Conservation (phyloP, 75 land plant species). For the Pinus albicaulis region DNA sequence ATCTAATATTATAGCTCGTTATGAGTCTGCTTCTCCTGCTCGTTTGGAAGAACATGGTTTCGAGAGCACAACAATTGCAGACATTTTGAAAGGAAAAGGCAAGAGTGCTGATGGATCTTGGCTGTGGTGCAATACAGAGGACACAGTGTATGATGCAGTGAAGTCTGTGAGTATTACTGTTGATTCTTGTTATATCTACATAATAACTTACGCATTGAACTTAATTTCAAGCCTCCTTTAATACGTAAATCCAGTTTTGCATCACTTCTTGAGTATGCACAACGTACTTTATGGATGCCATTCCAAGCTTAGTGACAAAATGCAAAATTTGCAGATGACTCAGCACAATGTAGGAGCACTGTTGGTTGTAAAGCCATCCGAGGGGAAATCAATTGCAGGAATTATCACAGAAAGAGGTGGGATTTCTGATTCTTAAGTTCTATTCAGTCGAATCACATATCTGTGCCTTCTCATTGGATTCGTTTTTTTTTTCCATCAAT, state of each 20-base stretch:
- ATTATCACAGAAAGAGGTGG: conserved; percentile 97
- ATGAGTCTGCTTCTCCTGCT: conserved; percentile 43
- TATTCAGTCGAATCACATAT: neutral
- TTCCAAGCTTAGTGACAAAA: neutral
- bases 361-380: conserved; percentile 92
- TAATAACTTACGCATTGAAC: neutral
- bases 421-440: neutral
- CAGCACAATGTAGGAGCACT: conserved; percentile 97
- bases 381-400: conserved; percentile 74
- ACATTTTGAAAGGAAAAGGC: conserved; percentile 84
- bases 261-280: neutral
- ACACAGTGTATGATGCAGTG: conserved; percentile 95
- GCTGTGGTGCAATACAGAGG: conserved; percentile 94
- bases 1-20: conserved; percentile 28
- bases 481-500: neutral
- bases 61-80: conserved; percentile 87
- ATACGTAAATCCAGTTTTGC: neutral
- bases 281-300: neutral
- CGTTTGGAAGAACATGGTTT: conserved; percentile 87
- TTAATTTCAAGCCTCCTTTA: neutral
- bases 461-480: neutral
- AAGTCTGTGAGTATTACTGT: conserved; percentile 56
- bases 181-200: neutral
- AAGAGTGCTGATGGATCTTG: conserved; percentile 94
- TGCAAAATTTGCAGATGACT: conserved; percentile 74